Conservation (phyloP, 441 rosid genomes). For the Gossypium schwendimanii region DNA sequence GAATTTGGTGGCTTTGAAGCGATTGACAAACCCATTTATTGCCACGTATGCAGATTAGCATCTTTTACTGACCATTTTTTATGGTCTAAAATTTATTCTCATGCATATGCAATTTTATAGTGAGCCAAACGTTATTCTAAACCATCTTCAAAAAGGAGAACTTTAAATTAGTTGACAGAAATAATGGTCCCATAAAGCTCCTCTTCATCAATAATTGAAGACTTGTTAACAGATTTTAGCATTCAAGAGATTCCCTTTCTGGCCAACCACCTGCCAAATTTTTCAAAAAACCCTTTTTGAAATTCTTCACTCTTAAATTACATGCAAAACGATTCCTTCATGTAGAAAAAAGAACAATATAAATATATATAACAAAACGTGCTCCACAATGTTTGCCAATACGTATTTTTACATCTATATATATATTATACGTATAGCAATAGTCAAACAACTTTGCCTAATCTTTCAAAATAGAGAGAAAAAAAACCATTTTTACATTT, state of each 20-base stretch:
- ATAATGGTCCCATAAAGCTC: neutral
- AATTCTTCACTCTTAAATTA: neutral
- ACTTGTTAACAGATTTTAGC: neutral
- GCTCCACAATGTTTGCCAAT: neutral
- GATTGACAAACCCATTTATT: neutral
- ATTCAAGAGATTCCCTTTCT: conserved; percentile 7
- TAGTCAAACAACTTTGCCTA: conserved; percentile 4
- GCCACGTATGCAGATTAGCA: neutral
- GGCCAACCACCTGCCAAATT: conserved; percentile 12
- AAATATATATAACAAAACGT: neutral
- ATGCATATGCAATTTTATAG: neutral
- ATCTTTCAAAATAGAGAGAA: neutral
- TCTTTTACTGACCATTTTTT: neutral
- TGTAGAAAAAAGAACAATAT: neutral
- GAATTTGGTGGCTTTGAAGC: neutral
- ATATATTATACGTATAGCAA: neutral
- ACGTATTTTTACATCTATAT: neutral
- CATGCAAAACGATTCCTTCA: neutral
- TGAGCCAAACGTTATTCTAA: conserved; percentile 8
- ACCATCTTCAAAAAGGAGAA: conserved; percentile 1
- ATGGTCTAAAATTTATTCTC: neutral
- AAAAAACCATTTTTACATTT: neutral
- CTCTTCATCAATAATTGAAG: conserved; percentile 6
- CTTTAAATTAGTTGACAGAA: neutral
- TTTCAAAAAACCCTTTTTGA: conserved; percentile 14